Evolutionary conservation across 1,139 yeast genomes (phyloP).

Genomic region (Nakaseomyces kungkrabaensis): DNA sequence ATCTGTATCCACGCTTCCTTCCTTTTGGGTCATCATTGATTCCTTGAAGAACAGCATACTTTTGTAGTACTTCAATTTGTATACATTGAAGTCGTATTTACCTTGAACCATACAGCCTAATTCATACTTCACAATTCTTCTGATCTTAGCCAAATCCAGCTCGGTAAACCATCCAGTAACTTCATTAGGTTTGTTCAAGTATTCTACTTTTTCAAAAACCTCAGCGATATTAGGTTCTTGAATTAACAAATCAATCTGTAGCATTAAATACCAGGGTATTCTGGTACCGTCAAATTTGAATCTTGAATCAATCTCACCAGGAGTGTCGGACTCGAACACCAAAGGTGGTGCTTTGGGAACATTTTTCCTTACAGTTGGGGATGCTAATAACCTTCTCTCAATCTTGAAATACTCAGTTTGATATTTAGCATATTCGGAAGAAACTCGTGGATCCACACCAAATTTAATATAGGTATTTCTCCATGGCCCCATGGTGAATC

Average conservation of each 20-base stretch:
- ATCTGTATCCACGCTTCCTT: conserved; percentile 24
- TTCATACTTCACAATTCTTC: conserved; percentile 67
- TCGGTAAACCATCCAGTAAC: conserved; percentile 69
- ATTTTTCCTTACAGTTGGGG: conserved; percentile 36
- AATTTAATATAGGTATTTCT: conserved; percentile 73
- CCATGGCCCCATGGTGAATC: conserved; percentile 90
- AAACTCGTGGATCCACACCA: conserved; percentile 67
- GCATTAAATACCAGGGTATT: conserved; percentile 59
- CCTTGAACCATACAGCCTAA: conserved; percentile 44
- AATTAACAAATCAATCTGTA: conserved; percentile 73
- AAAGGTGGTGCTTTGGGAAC: conserved; percentile 29
- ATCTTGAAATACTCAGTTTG: conserved; percentile 75
- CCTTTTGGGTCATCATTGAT: conserved; percentile 25
- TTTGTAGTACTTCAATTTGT: conserved; percentile 32
- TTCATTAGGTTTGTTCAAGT: conserved; percentile 38
- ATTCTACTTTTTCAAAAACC: conserved; percentile 35
- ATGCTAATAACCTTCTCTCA: conserved; percentile 23
- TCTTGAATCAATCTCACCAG: conserved; percentile 31
- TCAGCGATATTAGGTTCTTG: conserved; percentile 51
- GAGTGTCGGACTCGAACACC: conserved; percentile 26
- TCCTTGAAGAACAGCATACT: conserved; percentile 27
- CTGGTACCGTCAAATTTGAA: conserved; percentile 65
- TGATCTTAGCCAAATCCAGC: conserved; percentile 50
- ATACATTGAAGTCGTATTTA: conserved; percentile 34
- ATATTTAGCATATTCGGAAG: conserved; percentile 47